Evolutionary conservation across 1,284 basidiomycete genomes (phyloP), one percentile per base, ranked within the genome.

Genomic region (Microbotryum saponariae): DNA sequence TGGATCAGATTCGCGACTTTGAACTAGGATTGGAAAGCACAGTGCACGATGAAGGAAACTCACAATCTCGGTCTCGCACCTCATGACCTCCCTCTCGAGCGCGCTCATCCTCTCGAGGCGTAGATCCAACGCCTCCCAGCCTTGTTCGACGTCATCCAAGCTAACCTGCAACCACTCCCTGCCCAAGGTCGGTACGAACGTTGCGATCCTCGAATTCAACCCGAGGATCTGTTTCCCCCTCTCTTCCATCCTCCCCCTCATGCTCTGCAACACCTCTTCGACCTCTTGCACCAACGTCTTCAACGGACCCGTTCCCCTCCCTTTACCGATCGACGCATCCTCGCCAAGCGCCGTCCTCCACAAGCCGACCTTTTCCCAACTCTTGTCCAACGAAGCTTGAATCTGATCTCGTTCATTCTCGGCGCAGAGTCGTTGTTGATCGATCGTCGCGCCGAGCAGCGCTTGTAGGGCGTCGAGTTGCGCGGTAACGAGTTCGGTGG

Each of bases 21-120:
- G 20, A 5, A 10, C 2, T 3, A 6, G 1, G 57, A 47, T 52
- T 27, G 20, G 18, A 44, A 52, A 45, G n/a, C 37, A 49, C 37
- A 37, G 6, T 23, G 54, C 12, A 16, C 7, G 42, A 23, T 6
- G 31, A 18, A 29, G 44, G 7, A 14, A 20, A 79, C 86, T 73
- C 69, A 88, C 86, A 50, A 89, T 80, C 80, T 91, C 89, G 18
- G 80, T 80, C 74, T 89, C 89, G 20, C 86, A 88, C 58, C 85
- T 79, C 4, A 86, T 82, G 21, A 90, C 79, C 71, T 90, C 87
- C 72, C 87, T 86, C 77, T 91, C 87, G 3, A 91, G 77, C 69
- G 79, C 83, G 45, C 82, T 80, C 72, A 91, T 88, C 12, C 86
- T 80, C 64, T 89, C 87, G 0, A 86, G 84, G 14, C 83, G 84